A percentile compares a stretch with the other conserved stretches of the same genome.
Conservation (phyloP, 345 rosid genomes). For the Euphorbia tirucalli region DNA sequence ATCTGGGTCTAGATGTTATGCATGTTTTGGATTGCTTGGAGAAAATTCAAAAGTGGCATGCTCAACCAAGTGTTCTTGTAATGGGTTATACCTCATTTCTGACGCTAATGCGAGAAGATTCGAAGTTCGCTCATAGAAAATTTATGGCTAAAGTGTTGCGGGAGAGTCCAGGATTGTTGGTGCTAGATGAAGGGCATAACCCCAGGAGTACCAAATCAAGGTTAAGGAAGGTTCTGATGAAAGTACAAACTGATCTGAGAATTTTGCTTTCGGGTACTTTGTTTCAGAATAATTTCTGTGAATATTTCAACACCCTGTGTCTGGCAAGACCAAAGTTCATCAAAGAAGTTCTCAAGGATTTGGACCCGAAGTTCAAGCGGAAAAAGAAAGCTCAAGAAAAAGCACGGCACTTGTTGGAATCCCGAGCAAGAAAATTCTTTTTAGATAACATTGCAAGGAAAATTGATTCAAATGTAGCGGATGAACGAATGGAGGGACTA, state of each 20-base stretch:
- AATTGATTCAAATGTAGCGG: slow-evolving; percentile 60
- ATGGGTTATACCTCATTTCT: slow-evolving; percentile 94
- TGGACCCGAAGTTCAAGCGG: slow-evolving; percentile 59
- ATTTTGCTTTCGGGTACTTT: slow-evolving; percentile 84
- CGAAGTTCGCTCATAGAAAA: slow-evolving; percentile 69
- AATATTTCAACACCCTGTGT: slow-evolving; percentile 88
- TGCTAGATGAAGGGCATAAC: slow-evolving; percentile 92
- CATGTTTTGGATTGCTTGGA: slow-evolving; percentile 86
- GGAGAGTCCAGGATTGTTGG: slow-evolving; percentile 80
- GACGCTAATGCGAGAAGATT: slow-evolving; percentile 81
- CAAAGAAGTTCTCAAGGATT: slow-evolving; percentile 56
- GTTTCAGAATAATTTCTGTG: slow-evolving; percentile 95
- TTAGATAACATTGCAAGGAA: slow-evolving; percentile 72
- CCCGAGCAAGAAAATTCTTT: slow-evolving; percentile 80
- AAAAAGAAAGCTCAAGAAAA: slow-evolving; percentile 44
- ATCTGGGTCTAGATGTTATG: slow-evolving; percentile 75
- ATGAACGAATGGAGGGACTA: slow-evolving; percentile 75
- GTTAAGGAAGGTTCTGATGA: slow-evolving; percentile 86
- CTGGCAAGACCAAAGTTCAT: slow-evolving; percentile 84
- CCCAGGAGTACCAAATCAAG: slow-evolving; percentile 93
- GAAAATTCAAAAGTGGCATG: slow-evolving; percentile 90
- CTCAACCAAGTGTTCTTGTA: slow-evolving; percentile 86
- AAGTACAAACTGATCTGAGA: slow-evolving; percentile 70
- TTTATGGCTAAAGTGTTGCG: slow-evolving; percentile 84
- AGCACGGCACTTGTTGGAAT: slow-evolving; percentile 64